Percentiles rank a stretch among this genome's conserved stretches.
Conservation (phyloP, 352 stramenopile genomes). For the Ophiocytium majus region DNA sequence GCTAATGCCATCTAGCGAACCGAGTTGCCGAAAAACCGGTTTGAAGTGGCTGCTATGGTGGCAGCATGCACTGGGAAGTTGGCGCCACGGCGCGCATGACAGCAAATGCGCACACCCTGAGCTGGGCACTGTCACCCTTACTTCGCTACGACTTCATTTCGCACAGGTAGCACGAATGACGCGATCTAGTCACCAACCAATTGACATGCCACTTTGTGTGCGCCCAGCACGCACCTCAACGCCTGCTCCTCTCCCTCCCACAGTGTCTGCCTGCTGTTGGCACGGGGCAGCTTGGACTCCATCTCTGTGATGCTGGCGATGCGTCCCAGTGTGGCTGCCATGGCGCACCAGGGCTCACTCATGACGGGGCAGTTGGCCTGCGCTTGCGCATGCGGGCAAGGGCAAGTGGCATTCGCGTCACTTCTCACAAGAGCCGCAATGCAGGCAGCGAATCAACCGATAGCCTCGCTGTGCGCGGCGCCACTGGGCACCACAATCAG, state of each 20-base stretch:
- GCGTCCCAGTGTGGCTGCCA: conserved; percentile 77
- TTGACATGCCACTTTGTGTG: no score
- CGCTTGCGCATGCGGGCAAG: background rate
- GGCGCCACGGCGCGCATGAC: no score
- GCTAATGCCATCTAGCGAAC: no score
- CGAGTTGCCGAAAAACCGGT: no score
- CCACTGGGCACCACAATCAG: no score
- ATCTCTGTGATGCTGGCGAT: conserved; percentile 82
- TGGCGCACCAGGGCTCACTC: conserved; percentile 76
- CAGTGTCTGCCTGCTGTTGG: conserved; percentile 64
- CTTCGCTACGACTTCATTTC: no score
- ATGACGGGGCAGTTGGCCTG: conserved; percentile 77
- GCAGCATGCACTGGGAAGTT: no score
- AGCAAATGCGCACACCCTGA: no score
- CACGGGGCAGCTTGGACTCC: conserved; percentile 57
- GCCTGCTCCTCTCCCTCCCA: conserved; percentile 83
- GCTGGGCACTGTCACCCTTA: no score
- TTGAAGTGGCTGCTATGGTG: no score
- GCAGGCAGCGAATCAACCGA: conserved; percentile 18
- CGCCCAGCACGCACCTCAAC: conserved; percentile 60
- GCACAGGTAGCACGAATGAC: no score
- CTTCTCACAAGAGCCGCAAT: background rate
- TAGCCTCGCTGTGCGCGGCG: background rate
- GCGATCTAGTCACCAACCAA: no score
- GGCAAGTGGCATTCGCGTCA: background rate